Base-by-base conservation (phyloP, 192 early-diverging fungal genomes). In the Thamnidium elegans region DNA sequence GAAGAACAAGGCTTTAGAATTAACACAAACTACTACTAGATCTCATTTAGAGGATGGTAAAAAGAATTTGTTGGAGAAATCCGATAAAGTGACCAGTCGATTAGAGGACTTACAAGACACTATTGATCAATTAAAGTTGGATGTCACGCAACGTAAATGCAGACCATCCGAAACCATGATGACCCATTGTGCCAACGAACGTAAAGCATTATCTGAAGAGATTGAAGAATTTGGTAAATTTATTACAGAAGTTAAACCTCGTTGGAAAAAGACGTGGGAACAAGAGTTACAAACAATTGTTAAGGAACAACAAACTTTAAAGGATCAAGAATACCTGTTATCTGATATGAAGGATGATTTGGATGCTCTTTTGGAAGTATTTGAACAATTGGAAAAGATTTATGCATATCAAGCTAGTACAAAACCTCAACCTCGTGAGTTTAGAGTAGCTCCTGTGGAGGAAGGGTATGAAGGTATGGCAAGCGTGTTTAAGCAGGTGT, bases 181-280 rank as follows among this genome's bases (percentile, higher is more conserved):
- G 74, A 56, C 69, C 0, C 82, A 81, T 63, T 81, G 84, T 26
- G 69, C 68, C 11, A 59, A 77, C 7, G 84, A 90, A 50, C 79
- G 83, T 26, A 68, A 63, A 19, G 75, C 70, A 19, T 61, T 92
- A 21, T 74, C 44, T 2, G 36, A 74, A 5, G 87, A 86, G 23
- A 80, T 86, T 14, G 61, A 69, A 13, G 75, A 79, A 23, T 79
- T 90, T 10, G 67, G 85, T 1, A 55, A 74, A 19, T 84, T 82
- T 47, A 88, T 94, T 45, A 71, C 77, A 50, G 79, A 84, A 0
- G 77, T 86, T 11, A 79, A 87, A 44, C 78, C 86, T n/a, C 79
- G 80, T 6, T 92, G 90, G 90, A 92, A 91, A 58, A 86, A 85
- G 73, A 89, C 84, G 1, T 94, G 92, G 92, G 90, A 92, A 66